These are phyloP conservation scores for Fragaria ananassa DNA, from an alignment of 306 rosid species.

Conservation along the genomic window DNA sequence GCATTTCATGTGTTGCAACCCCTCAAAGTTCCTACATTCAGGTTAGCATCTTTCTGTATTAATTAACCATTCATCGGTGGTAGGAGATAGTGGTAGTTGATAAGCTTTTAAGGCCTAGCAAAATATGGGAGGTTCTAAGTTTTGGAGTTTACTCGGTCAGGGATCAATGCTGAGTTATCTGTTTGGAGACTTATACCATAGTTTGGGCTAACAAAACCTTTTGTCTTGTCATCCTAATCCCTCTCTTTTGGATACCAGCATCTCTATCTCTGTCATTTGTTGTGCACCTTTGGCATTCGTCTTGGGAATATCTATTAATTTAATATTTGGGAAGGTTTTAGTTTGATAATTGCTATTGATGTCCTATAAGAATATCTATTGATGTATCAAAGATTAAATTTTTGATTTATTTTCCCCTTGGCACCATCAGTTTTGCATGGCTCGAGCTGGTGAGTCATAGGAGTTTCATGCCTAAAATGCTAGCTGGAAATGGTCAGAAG, in stretches of 20 bases:
- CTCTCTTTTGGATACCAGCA: not conserved
- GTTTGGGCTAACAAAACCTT: not conserved
- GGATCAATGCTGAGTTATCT: not conserved
- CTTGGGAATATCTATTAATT: not conserved
- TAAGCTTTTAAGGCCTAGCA: not conserved
- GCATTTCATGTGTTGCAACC: conserved; percentile 96
- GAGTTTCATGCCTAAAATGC: conserved; percentile 96
- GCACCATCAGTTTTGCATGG: conserved; percentile 81
- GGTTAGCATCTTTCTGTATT: conserved; percentile 39
- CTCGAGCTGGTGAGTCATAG: conserved; percentile 96
- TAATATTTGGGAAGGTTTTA: not conserved
- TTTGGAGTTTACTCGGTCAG: not conserved
- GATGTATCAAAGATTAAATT: not conserved
- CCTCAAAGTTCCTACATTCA: conserved; percentile 89
- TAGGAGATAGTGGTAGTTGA: conserved; percentile 1
- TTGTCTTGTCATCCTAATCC: not conserved
- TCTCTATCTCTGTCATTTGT: not conserved
- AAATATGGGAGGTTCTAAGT: not conserved
- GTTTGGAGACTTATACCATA: not conserved
- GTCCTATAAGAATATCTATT: not conserved
- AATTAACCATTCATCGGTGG: conserved; percentile 6
- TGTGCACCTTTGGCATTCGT: not conserved
- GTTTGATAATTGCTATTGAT: not conserved
- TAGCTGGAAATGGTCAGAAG: conserved; percentile 81
- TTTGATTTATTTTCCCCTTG: conserved; percentile 4